Evolutionary conservation across 2,329 filamentous ascomycete genomes (phyloP), one percentile per base, ranked within the genome.

Genomic region (Botrytis medusae): DNA sequence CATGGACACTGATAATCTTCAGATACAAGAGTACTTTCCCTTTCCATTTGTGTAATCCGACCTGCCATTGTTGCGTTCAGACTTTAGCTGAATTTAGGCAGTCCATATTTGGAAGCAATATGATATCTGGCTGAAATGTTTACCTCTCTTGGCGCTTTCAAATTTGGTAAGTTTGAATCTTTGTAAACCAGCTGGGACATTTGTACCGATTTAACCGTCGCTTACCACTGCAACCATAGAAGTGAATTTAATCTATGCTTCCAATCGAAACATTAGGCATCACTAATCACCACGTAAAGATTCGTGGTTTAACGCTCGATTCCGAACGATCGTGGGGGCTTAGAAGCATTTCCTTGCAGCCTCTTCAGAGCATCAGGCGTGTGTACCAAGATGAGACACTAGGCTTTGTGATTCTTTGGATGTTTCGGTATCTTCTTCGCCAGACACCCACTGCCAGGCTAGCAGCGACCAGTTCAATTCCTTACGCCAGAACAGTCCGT

Each of bases 381-480:
- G 44, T 60, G 61, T 22, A 54, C n/a, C 16, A n/a, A 68, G 51
- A 25, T 42, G 48, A 25, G 46, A 25, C 22, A 37, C 22, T 29
- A 32, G 64, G 51, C 14, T 34, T 51, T 25, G 40, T 59, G 32
- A 32, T 14, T 46, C 32, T 37, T 40, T 34, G 25, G 25, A 29
- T 48, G 22, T 25, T 42, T 59, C 34, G 4, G 10, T 48, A 60
- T 61, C 40, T 5, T 69, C 51, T 34, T n/a, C 10, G 32, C n/a
- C 29, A n/a, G 64, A 54, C 0, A 63, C 32, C 65, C 71, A 73
- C 37, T 94, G 91, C 93, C 92, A 95, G 71, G 90, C 92, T 80
- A 95, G 84, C 81, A 95, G 87, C 82, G 92, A 94, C 93, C 93
- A 95, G 84, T 96, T 96, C 80, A 96, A 85, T 84, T 95, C 93